Evolutionary conservation across 2,329 filamentous ascomycete genomes (phyloP).

Genomic region (Botryotinia convoluta): DNA sequence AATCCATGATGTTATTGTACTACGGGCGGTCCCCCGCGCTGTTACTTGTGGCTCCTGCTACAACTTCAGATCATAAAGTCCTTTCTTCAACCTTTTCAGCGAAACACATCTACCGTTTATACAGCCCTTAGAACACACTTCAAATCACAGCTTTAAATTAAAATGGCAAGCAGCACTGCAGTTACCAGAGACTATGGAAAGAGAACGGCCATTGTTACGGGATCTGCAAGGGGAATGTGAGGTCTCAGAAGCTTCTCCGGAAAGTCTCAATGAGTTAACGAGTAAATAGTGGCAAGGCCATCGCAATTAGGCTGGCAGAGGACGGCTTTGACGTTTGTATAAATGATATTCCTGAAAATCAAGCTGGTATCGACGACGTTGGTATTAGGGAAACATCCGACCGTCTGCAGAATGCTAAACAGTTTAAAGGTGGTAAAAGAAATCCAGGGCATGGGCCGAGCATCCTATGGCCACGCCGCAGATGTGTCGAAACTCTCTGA

Average conservation of each 20-base stretch:
- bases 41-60: background rate
- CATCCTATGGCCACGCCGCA: slow-evolving; percentile 54
- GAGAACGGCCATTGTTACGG: slow-evolving; percentile 42
- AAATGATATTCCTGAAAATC: slow-evolving; percentile 58
- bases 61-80: background rate
- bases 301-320: slow-evolving; percentile 59
- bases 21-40: background rate
- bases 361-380: slow-evolving; percentile 50
- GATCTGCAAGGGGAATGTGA: slow-evolving; percentile 43
- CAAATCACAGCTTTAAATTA: background rate
- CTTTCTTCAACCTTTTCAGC: background rate
- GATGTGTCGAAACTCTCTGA: slow-evolving; percentile 50
- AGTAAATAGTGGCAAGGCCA: slow-evolving; percentile 53
- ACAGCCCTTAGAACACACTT: background rate
- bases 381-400: background rate
- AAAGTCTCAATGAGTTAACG: slow-evolving; percentile 10
- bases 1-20: background rate
- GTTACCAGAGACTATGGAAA: slow-evolving; percentile 35
- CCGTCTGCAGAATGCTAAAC: background rate
- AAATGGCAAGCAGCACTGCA: slow-evolving; percentile 27
- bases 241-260: slow-evolving; percentile 18
- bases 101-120: background rate
- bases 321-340: slow-evolving; percentile 67
- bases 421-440: slow-evolving; percentile 45
- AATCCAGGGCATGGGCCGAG: slow-evolving; percentile 51